Conservation (phyloP, 2,329 filamentous ascomycete species). For the Colletotrichum zoysiae region DNA sequence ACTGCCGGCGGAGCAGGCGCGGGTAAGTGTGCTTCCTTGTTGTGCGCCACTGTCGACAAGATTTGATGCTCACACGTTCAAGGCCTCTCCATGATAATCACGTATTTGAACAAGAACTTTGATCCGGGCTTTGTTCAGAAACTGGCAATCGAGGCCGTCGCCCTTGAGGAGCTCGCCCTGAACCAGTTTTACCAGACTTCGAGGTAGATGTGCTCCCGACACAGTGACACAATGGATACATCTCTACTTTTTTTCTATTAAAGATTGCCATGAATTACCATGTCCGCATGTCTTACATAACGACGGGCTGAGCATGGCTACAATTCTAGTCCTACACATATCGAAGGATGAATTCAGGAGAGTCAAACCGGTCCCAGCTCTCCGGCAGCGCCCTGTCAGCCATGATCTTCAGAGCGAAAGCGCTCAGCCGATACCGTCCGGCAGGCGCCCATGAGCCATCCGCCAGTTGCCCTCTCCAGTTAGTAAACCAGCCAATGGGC, state of each 20-base stretch:
- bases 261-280: neutral
- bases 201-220: neutral
- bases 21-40: conserved; percentile 45
- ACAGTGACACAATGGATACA: neutral
- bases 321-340: conserved; percentile 48
- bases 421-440: conserved; percentile 61
- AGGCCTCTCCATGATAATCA: conserved; percentile 27
- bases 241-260: neutral
- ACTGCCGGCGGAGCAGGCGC: conserved; percentile 53
- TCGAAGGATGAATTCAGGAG: conserved; percentile 57
- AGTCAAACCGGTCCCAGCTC: conserved; percentile 50
- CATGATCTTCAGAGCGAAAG: conserved; percentile 41
- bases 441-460: conserved; percentile 62
- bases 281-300: neutral
- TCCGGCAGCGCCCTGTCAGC: conserved; percentile 33
- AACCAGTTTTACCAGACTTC: conserved; percentile 37
- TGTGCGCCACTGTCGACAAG: no score
- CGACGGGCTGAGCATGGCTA: no score
- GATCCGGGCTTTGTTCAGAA: conserved; percentile 31
- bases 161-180: conserved; percentile 27
- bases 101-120: conserved; percentile 35
- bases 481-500: conserved; percentile 23
- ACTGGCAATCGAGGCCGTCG: conserved; percentile 15
- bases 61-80: neutral
- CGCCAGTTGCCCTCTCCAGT: conserved; percentile 61